Evolutionary conservation across 106 monocot species (phyloP), one percentile per base, ranked within the genome.

Genomic region (Dactylorhiza incarnata): DNA sequence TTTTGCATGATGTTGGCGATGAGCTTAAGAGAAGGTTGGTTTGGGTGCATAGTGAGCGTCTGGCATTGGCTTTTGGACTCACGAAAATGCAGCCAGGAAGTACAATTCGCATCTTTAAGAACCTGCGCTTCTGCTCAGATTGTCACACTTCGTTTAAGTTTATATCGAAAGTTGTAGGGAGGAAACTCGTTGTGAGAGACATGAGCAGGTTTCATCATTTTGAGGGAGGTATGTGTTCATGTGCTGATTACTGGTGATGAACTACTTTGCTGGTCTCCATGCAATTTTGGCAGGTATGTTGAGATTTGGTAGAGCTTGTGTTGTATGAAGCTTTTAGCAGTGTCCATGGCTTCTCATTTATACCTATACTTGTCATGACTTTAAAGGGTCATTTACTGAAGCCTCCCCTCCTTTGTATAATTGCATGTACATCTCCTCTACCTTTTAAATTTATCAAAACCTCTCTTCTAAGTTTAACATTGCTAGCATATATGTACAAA

Each of bases 161-260:
- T 29, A 81, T 93, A 76, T 89, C 92, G 20, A 81, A 79, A 71
- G 71, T 87, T 55, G 74, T 82, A 83, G 70, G 79, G 19, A 85
- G 87, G n/a, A 83, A 91, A 71, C 82, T 96, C 66, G 79, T 93
- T 71, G 93, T 86, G 25, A 89, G 93, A 84, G 95, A 93, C 65
- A 84, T 87, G 74, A 90, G 89, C 26, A 83, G 90, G 13, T 89
- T 87, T 80, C 90, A 96, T 89, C 87, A 91, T 86, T 93, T 93
- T 78, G 75, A 71, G 9, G 75, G 70, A 47, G 95, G 93, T 59
- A 69, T n/a, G 48, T 89, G 88, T 63, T 89, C 95, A 11, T 90
- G 92, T 75, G 83, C 89, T 81, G 92, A 93, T 87, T 96, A 86
- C 67, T 91, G 93, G 95, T 96, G 82, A 90, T 78, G 72, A 58